Evolutionary conservation across 192 early-diverging fungal genomes (phyloP).

Genomic region (Funneliformis geosporum): DNA sequence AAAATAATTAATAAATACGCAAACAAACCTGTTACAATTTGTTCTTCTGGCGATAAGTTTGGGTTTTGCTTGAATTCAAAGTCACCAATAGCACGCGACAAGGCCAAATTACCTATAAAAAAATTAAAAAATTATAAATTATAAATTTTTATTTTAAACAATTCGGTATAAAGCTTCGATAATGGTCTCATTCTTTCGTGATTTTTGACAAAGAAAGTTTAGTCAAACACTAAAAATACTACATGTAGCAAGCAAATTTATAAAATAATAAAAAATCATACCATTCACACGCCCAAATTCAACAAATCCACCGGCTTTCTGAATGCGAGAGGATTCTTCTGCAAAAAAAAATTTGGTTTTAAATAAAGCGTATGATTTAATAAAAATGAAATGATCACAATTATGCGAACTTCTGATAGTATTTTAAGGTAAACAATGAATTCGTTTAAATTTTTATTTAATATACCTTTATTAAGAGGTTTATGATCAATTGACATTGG

Average conservation of each 20-base stretch:
- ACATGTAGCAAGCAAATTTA: not conserved
- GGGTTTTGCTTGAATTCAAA: slow-evolving; percentile 97
- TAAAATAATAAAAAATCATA: slow-evolving; percentile 31
- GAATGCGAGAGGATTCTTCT: slow-evolving; percentile 83
- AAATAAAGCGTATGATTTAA: no score
- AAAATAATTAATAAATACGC: not conserved
- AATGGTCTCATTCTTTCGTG: not conserved
- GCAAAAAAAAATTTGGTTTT: not conserved
- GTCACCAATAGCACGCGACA: slow-evolving; percentile 97
- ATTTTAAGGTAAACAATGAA: no score
- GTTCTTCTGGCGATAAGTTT: slow-evolving; percentile 76
- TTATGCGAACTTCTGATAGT: no score
- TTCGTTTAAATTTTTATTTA: no score
- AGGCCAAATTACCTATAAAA: slow-evolving; percentile 79
- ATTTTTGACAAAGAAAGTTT: not conserved
- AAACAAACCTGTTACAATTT: slow-evolving; percentile 83
- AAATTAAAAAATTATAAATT: slow-evolving; percentile 18
- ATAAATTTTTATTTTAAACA: slow-evolving; percentile 24
- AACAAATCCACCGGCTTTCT: slow-evolving; percentile 92
- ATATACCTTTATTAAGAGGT: slow-evolving; percentile 77
- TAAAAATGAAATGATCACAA: no score
- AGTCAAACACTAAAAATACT: not conserved
- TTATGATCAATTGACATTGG: slow-evolving; percentile 94
- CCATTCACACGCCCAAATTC: slow-evolving; percentile 99
- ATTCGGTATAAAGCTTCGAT: slow-evolving; percentile 6